Percentiles rank a stretch among this genome's conserved stretches.
These are phyloP conservation scores for Kockovaella imperatae DNA, from an alignment of 768 basidiomycete genomes.

Conservation along the genomic window DNA sequence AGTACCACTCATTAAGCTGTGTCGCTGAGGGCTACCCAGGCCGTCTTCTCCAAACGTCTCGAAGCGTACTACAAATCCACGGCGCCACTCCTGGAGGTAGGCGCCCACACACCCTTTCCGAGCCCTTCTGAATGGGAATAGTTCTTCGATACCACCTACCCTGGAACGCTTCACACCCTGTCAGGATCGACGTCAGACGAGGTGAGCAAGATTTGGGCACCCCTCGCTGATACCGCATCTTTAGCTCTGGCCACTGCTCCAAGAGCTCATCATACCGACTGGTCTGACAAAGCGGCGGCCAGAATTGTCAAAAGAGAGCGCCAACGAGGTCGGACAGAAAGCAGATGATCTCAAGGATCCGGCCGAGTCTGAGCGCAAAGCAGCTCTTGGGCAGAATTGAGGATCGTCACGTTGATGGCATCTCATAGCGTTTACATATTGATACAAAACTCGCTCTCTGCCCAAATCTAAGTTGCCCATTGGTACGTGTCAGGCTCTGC, in stretches of 20 bases:
- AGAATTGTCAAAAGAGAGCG: constrained; percentile 17
- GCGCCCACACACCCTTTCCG: neutral
- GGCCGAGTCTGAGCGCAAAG: constrained; percentile 9
- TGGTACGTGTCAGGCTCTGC: too few species aligned
- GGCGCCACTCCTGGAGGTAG: constrained; percentile 41
- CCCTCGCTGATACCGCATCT: constrained; percentile 10
- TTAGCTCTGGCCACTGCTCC: constrained; percentile 43
- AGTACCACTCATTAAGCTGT: constrained; percentile 1
- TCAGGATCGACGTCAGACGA: constrained; percentile 45
- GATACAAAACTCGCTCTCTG: too few species aligned
- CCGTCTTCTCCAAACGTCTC: constrained; percentile 43
- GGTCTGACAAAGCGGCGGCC: constrained; percentile 17
- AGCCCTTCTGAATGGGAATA: constrained; percentile 15
- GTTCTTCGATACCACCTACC: constrained; percentile 40
- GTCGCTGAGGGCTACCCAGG: constrained; percentile 17
- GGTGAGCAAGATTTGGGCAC: constrained; percentile 36
- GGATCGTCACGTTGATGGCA: too few species aligned
- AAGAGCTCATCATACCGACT: constrained; percentile 39
- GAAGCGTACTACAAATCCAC: constrained; percentile 44
- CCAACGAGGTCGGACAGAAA: constrained; percentile 24
- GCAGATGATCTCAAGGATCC: constrained; percentile 42
- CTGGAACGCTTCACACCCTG: constrained; percentile 36
- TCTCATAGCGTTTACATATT: too few species aligned
- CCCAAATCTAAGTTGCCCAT: too few species aligned
- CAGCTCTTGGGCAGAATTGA: too few species aligned